These are phyloP conservation scores for Gaertneriomyces sp. DNA, from an alignment of 192 early-diverging fungal species.

Conservation along the genomic window DNA sequence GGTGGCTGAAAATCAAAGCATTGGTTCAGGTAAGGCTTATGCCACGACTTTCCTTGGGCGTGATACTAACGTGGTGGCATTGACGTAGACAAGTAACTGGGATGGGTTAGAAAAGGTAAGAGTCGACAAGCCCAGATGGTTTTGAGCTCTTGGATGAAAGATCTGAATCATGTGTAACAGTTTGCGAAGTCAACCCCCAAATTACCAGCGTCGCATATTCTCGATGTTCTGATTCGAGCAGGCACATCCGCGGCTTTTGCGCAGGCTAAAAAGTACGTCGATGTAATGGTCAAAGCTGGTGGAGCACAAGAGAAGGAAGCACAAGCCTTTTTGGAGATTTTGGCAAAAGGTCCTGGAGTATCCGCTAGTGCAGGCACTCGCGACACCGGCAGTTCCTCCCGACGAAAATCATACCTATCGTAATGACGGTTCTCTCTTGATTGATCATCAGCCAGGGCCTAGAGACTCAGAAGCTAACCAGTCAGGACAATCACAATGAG, in stretches of 20 bases:
- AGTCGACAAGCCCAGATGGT: background rate
- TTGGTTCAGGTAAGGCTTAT: conserved; percentile 52
- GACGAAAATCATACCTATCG: no score
- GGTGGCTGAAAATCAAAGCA: conserved; percentile 85
- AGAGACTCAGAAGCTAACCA: no score
- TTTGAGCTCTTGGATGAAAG: no score
- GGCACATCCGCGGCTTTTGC: conserved; percentile 10
- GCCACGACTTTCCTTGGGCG: conserved; percentile 1
- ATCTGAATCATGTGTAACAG: background rate
- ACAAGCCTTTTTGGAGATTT: conserved; percentile 11
- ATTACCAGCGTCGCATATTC: conserved; percentile 7
- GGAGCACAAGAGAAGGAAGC: conserved; percentile 32
- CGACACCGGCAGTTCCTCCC: no score
- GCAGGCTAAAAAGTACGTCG: conserved; percentile 34
- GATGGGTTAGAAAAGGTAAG: conserved; percentile 74
- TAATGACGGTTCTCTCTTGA: no score
- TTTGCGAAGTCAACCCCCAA: conserved; percentile 32
- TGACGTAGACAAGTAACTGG: conserved; percentile 64
- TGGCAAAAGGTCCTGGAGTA: background rate
- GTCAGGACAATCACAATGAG: no score
- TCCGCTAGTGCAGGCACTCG: no score
- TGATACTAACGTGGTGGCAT: background rate
- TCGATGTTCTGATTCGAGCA: conserved; percentile 23
- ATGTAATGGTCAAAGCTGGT: conserved; percentile 36
- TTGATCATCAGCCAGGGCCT: no score